These are phyloP conservation scores for Tilletia walkeri DNA, from an alignment of 1,284 basidiomycete species.

Conservation along the genomic window DNA sequence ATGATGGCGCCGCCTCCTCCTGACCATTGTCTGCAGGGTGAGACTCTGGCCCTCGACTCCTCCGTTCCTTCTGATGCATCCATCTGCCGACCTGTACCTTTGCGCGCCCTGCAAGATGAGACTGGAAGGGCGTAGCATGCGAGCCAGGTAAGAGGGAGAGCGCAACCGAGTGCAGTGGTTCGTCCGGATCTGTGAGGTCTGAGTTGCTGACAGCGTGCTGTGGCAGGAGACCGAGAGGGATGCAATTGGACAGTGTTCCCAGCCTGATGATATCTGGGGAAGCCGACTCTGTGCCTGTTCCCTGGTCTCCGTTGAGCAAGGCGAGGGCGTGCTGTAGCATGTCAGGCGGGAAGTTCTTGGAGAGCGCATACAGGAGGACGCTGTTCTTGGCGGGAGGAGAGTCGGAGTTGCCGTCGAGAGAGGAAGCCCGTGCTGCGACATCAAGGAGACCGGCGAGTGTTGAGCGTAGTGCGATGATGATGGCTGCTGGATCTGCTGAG, in stretches of 20 bases:
- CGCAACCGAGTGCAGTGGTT: conserved; percentile 34
- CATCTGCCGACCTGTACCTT: conserved; percentile 43
- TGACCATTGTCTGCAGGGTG: conserved; percentile 19
- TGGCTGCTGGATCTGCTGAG: conserved; percentile 32
- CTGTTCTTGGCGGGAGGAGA: background rate
- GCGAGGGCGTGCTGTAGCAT: conserved; percentile 35
- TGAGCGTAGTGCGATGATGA: conserved; percentile 36
- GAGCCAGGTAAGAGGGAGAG: conserved; percentile 35
- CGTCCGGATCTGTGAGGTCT: conserved; percentile 19
- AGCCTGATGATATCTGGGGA: conserved; percentile 21
- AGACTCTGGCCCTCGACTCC: conserved; percentile 32
- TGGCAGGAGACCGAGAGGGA: conserved; percentile 37
- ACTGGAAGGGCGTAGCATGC: conserved; percentile 39
- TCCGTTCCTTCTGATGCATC: conserved; percentile 38
- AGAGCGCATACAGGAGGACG: conserved; percentile 40
- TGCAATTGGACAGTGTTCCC: conserved; percentile 34
- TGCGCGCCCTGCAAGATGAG: conserved; percentile 36
- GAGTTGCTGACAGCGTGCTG: conserved; percentile 27
- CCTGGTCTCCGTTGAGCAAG: conserved; percentile 26
- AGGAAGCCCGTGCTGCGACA: conserved; percentile 22
- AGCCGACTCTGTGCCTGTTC: conserved; percentile 24
- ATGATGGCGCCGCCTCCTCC: conserved; percentile 25
- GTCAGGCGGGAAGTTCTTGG: conserved; percentile 37
- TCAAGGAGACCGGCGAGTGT: conserved; percentile 33
- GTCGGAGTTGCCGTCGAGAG: conserved; percentile 11